Percentiles rank a stretch among this genome's conserved stretches.
Conservation (phyloP, 2,329 filamentous ascomycete species). For the Alternaria arborescens region DNA sequence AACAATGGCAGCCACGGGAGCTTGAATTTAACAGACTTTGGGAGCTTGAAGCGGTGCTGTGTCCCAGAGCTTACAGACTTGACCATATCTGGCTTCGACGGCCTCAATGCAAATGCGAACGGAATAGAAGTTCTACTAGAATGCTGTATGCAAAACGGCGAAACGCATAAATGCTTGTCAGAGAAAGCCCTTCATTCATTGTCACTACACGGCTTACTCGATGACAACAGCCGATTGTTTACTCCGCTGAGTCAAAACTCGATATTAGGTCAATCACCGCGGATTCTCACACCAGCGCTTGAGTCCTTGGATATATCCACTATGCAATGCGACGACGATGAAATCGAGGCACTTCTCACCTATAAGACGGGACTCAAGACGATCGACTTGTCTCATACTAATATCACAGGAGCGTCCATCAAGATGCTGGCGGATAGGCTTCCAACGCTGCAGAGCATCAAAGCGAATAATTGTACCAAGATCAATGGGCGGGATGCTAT, state of each 20-base stretch:
- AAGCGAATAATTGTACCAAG: slow-evolving; percentile 46
- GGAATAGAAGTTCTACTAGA: slow-evolving; percentile 27
- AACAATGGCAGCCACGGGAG: neutral
- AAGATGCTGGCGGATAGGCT: slow-evolving; percentile 47
- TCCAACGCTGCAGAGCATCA: slow-evolving; percentile 39
- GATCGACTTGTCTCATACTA: slow-evolving; percentile 49
- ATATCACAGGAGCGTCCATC: slow-evolving; percentile 54
- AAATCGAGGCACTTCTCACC: slow-evolving; percentile 37
- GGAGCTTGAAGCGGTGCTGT: neutral
- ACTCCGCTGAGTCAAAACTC: neutral
- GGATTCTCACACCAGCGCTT: slow-evolving; percentile 35
- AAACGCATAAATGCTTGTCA: neutral
- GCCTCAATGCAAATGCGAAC: neutral
- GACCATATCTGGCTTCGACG: slow-evolving; percentile 19
- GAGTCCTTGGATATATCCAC: slow-evolving; percentile 25
- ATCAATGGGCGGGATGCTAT: slow-evolving; percentile 52
- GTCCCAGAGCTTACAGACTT: slow-evolving; percentile 30
- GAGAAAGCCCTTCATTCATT: slow-evolving; percentile 10
- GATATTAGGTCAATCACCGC: slow-evolving; percentile 26
- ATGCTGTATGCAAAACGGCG: neutral
- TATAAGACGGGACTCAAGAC: slow-evolving; percentile 28
- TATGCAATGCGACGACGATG: slow-evolving; percentile 39
- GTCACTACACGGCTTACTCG: neutral
- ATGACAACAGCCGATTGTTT: neutral
- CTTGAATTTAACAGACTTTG: neutral